Evolutionary conservation across 2,329 filamentous ascomycete genomes (phyloP).

Genomic region (Tolypocladium pustulatum): DNA sequence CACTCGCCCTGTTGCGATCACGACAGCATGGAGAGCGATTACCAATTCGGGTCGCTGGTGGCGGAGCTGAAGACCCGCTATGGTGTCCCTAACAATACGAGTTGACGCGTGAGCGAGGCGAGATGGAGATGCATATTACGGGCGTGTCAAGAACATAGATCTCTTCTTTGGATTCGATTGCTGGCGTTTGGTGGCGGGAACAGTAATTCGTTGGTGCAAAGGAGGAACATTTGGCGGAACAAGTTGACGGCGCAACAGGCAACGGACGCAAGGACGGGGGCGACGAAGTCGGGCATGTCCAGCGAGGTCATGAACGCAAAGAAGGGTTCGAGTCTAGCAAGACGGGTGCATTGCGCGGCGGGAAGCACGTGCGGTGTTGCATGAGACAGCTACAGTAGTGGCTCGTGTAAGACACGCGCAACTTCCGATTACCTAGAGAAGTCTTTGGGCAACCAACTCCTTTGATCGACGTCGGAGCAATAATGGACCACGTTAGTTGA

Average conservation of each 20-base stretch:
- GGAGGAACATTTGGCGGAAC: neutral
- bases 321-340: neutral
- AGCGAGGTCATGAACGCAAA: neutral
- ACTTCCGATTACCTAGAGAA: neutral
- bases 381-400: neutral
- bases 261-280: neutral
- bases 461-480: neutral
- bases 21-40: conserved; percentile 55
- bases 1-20: conserved; percentile 66
- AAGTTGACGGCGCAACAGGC: neutral
- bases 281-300: neutral
- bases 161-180: neutral
- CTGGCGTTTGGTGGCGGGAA: neutral
- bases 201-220: neutral
- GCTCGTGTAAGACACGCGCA: neutral
- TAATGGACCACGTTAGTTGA: neutral
- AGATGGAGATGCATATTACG: neutral
- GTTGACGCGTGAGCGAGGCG: neutral
- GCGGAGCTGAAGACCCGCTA: conserved; percentile 38
- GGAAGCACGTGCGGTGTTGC: neutral
- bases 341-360: neutral
- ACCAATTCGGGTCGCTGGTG: conserved; percentile 54
- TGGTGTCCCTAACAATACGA: conserved; percentile 8
- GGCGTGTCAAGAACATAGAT: neutral
- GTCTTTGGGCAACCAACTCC: neutral